Conservation (phyloP, 331 rosid genomes). For the Acacia pycnantha region DNA sequence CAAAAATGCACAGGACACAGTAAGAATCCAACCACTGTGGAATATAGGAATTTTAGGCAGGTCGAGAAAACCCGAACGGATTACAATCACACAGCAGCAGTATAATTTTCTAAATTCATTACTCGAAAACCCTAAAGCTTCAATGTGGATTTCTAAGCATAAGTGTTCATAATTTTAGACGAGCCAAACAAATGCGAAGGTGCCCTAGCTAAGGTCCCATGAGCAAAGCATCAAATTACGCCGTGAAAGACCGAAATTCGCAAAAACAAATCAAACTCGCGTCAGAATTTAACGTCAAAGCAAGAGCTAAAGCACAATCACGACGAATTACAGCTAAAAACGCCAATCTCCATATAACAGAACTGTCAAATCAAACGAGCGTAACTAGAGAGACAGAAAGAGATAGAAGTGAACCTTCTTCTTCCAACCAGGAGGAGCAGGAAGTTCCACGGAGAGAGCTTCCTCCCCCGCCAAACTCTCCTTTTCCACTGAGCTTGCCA, state of each 20-base stretch:
- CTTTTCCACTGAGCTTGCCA: conserved; percentile 80
- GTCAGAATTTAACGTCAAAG: conserved; percentile 18
- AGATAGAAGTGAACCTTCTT: conserved; percentile 67
- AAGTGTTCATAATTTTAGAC: conserved; percentile 30
- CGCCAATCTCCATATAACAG: background rate
- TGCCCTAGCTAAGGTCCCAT: conserved; percentile 45
- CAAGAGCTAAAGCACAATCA: background rate
- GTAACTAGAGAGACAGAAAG: background rate
- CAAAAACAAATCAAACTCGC: conserved; percentile 10
- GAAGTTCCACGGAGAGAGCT: conserved; percentile 77
- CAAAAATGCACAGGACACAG: background rate
- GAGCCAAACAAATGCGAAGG: conserved; percentile 24
- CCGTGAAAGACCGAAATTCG: conserved; percentile 29
- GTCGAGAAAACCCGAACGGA: background rate
- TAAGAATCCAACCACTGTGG: conserved; percentile 11
- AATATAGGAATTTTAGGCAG: background rate
- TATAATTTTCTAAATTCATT: conserved; percentile 19
- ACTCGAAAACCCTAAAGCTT: conserved; percentile 28
- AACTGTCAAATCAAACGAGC: no score
- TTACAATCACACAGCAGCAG: background rate
- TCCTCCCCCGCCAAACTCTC: conserved; percentile 53
- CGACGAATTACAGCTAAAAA: background rate
- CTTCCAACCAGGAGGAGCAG: conserved; percentile 97
- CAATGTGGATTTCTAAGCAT: conserved; percentile 9
- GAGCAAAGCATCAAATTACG: conserved; percentile 31